These are phyloP conservation scores for Chrysosphaeria jannelii DNA, from an alignment of 2,329 filamentous ascomycete species.

Conservation along the genomic window DNA sequence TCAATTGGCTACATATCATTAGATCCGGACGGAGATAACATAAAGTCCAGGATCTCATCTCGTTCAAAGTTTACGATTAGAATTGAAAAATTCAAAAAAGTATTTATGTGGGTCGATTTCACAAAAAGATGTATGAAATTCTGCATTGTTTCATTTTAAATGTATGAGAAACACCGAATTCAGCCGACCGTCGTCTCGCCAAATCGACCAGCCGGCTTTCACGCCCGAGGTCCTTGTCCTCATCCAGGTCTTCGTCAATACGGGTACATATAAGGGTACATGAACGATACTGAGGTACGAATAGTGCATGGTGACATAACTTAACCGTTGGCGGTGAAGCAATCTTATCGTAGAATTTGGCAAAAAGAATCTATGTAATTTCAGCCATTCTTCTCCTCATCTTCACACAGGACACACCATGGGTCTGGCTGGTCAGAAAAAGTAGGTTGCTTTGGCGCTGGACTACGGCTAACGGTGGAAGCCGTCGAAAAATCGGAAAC, in stretches of 20 bases:
- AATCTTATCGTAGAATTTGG: too few species aligned
- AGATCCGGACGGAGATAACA: too few species aligned
- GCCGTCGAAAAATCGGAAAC: slow-evolving; percentile 38
- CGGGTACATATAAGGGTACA: neutral
- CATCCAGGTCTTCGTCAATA: neutral
- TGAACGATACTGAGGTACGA: too few species aligned
- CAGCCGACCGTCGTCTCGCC: too few species aligned
- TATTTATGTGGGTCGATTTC: neutral
- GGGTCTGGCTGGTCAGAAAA: slow-evolving; percentile 38
- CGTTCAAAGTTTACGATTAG: neutral
- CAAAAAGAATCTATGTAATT: neutral
- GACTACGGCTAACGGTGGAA: neutral
- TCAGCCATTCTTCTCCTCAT: neutral
- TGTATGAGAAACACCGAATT: too few species aligned
- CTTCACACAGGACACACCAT: slow-evolving; percentile 15
- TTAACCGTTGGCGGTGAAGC: too few species aligned
- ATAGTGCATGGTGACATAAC: too few species aligned
- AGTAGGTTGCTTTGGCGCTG: slow-evolving; percentile 18
- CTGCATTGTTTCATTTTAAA: neutral
- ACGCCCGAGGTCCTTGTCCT: too few species aligned
- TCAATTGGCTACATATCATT: too few species aligned
- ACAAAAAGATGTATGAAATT: neutral
- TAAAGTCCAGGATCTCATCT: too few species aligned
- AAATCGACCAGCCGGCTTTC: too few species aligned
- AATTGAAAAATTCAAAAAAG: neutral